Base-by-base conservation (phyloP, 2,329 filamentous ascomycete species). In the Hypomyces rosellus region DNA sequence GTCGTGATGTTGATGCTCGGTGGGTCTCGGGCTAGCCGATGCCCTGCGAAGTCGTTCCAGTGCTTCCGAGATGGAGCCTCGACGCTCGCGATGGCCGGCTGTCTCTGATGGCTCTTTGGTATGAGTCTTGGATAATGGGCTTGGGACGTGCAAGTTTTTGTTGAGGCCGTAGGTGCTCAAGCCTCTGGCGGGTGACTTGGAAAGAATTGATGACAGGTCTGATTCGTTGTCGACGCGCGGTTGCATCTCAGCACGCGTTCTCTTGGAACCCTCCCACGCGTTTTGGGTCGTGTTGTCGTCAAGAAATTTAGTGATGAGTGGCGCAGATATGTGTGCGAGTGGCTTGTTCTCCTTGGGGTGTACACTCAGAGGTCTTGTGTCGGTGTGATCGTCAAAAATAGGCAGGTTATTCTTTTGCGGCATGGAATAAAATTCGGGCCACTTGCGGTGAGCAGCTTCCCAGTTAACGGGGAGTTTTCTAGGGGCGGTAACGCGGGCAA, bases 181-280 rank as follows among this genome's bases (percentile, higher is more conserved):
- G 8, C 45, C 54, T 47, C 62, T 61, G 15, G 57, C 62, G 1
- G 71, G 70, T 12, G 72, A 69, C 46, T 67, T 71, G 54, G 68
- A 67, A 38, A 75, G 63, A 33, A 73, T 62, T 20, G 68, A 71
- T 7, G 75, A 77, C 36, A 71, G 65, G 54, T 79, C 76, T 2
- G 74, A 74, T 48, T 76, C 75, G 62, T 72, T 74, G 48, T 80
- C 75, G 34, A 77, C 76, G 45, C 74, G 74, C 9, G 76, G 70
- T 51, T 80, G 76, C 75, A 80, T 78, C 55, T 76, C 72, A 14
- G 73, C 67, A 49, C 72, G 70, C 53, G 69, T 68, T 57, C 72
- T 66, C 55, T 68, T 68, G 45, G 68, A 68, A 47, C 62, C 66
- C 40, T 59, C 55, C 66, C 70, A 73, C 38, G 65, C 63, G 54